Evolutionary conservation across 225 moss, liverwort and hornwort species (phyloP).

Genomic region (Physcomitrellopsis africana): DNA sequence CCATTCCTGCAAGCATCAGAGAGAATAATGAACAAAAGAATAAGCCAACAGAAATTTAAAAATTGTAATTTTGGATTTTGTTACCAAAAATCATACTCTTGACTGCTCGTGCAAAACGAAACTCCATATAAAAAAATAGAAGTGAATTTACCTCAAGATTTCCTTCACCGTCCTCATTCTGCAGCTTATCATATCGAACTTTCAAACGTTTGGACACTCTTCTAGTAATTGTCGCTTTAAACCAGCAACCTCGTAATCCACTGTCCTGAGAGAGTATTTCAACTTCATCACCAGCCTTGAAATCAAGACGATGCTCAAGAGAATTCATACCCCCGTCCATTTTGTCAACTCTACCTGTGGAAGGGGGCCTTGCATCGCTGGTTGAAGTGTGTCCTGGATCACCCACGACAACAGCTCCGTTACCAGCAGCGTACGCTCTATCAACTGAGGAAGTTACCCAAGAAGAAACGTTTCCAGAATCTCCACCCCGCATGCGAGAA

Average conservation of each 20-base stretch:
- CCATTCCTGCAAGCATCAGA: constrained; percentile 48
- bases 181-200: constrained; percentile 53
- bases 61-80: background rate
- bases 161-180: constrained; percentile 43
- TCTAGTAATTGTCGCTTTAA: constrained; percentile 47
- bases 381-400: constrained; percentile 25
- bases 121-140: background rate
- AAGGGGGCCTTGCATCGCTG: constrained; percentile 34
- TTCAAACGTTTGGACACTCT: constrained; percentile 32
- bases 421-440: constrained; percentile 25
- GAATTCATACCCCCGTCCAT: constrained; percentile 7
- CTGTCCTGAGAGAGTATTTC: constrained; percentile 62
- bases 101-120: background rate
- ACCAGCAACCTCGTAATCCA: constrained; percentile 65
- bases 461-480: constrained; percentile 21
- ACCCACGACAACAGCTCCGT: constrained; percentile 30
- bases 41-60: background rate
- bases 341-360: constrained; percentile 21
- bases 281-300: constrained; percentile 48
- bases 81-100: background rate
- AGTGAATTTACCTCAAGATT: constrained; percentile 46
- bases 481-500: constrained; percentile 19
- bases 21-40: background rate
- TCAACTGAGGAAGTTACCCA: constrained; percentile 22
- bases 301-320: constrained; percentile 31